Conservation (phyloP, 176 grass and related monocot genomes). For the Cenchrus fungigraminus region DNA sequence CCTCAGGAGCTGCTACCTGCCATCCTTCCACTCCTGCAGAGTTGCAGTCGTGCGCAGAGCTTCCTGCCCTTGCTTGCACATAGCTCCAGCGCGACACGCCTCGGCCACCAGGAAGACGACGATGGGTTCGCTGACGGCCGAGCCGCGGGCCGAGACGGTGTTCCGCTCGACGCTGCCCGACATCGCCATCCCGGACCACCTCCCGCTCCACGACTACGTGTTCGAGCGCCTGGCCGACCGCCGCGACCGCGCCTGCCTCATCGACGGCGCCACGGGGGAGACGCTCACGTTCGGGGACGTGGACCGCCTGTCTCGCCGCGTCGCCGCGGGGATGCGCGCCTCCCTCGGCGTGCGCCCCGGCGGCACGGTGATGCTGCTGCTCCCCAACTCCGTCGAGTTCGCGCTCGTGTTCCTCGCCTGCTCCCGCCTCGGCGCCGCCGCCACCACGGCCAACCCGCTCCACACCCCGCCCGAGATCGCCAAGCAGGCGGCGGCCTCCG, state of each 20-base stretch:
- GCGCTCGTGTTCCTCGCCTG: constrained; percentile 71
- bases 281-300: constrained; percentile 48
- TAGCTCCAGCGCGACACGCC: not conserved
- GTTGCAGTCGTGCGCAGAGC: not conserved
- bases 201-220: constrained; percentile 58
- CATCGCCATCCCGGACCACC: constrained; percentile 62
- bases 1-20: constrained; percentile 14
- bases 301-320: constrained; percentile 22
- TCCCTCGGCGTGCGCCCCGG: constrained; percentile 49
- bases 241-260: constrained; percentile 48
- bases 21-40: not conserved
- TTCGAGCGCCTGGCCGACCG: constrained; percentile 63
- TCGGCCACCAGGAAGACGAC: constrained; percentile 4
- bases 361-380: constrained; percentile 69
- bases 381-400: constrained; percentile 76
- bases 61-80: not conserved
- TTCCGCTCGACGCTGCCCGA: constrained; percentile 54
- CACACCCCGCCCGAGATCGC: constrained; percentile 80
- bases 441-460: constrained; percentile 82
- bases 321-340: constrained; percentile 28
- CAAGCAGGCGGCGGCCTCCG: constrained; percentile 71
- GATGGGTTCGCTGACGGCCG: constrained; percentile 37
- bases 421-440: constrained; percentile 65
- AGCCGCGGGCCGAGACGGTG: constrained; percentile 13
- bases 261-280: constrained; percentile 53